Conservation (phyloP, 345 rosid genomes). For the Camelina neglecta region DNA sequence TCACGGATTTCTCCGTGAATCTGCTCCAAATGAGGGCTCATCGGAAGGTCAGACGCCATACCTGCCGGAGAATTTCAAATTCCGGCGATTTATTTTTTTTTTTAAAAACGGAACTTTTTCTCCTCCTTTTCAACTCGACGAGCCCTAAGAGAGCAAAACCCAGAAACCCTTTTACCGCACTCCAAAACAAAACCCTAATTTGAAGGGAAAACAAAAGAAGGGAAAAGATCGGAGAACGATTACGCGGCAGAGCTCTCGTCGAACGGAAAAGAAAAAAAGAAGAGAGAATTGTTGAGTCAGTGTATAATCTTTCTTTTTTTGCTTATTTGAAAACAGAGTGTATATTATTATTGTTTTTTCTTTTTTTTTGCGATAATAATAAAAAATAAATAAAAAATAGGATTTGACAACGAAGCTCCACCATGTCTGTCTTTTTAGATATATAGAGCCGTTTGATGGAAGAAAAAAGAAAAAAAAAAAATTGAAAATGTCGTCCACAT, state of each 20-base stretch:
- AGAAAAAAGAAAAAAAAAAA: too few species aligned
- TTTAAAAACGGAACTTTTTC: not conserved
- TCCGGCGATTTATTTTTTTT: conserved; percentile 32
- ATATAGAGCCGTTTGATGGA: conserved; percentile 1
- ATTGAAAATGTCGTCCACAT: conserved; percentile 22
- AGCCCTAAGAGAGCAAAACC: conserved; percentile 10
- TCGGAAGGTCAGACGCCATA: conserved; percentile 64
- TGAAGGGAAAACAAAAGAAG: not conserved
- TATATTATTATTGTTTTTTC: too few species aligned
- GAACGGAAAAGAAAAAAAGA: not conserved
- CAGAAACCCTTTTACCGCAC: conserved; percentile 29
- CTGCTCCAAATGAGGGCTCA: conserved; percentile 94
- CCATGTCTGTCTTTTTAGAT: not conserved
- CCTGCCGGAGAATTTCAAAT: conserved; percentile 42
- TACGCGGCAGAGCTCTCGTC: conserved; percentile 32
- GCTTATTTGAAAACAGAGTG: not conserved
- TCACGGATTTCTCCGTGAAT: conserved; percentile 91
- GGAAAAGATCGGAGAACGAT: conserved; percentile 27
- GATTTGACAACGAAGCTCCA: conserved; percentile 32
- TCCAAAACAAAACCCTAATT: conserved; percentile 30
- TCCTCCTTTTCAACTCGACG: not conserved
- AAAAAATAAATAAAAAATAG: not conserved
- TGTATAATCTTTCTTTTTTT: not conserved
- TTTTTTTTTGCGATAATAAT: too few species aligned
- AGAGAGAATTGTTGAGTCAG: conserved; percentile 1